A percentile compares a stretch with the other conserved stretches of the same genome.
phyloP scores from a whole-genome alignment of 257 asterid species.

The Solanum megistacrolobum region DNA sequence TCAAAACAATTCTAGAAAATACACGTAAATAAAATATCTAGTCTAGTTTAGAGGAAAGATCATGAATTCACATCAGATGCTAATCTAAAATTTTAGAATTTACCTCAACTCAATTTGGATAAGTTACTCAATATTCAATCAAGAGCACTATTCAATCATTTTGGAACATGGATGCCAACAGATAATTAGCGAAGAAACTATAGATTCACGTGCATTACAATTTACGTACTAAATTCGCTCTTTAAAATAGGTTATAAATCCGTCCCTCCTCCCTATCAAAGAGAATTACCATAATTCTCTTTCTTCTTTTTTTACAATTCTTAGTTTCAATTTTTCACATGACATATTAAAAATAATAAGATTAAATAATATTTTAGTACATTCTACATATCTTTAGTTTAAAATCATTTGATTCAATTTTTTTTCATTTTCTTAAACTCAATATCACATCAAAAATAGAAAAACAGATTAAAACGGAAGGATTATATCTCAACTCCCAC shows the following conservation, averaged over 20 bases:
- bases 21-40: not conserved
- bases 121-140: not conserved
- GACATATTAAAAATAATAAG: no score
- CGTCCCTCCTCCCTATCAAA: not conserved
- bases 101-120: not conserved
- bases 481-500: slow-evolving; percentile 5
- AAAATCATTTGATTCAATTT: no score
- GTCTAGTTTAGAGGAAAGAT: not conserved
- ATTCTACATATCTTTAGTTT: no score
- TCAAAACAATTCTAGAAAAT: not conserved
- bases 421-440: not conserved
- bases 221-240: not conserved
- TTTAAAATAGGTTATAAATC: not conserved
- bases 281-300: no score
- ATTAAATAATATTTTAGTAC: no score
- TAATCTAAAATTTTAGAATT: not conserved
- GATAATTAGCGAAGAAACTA: not conserved
- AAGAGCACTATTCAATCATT: not conserved
- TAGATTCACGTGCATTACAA: not conserved
- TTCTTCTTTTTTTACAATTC: no score
- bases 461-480: not conserved
- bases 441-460: not conserved
- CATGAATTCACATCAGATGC: not conserved
- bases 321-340: no score
- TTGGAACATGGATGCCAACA: not conserved